These are phyloP conservation scores for Yueomyces sp. DNA, from an alignment of 805 yeast species.

Conservation along the genomic window DNA sequence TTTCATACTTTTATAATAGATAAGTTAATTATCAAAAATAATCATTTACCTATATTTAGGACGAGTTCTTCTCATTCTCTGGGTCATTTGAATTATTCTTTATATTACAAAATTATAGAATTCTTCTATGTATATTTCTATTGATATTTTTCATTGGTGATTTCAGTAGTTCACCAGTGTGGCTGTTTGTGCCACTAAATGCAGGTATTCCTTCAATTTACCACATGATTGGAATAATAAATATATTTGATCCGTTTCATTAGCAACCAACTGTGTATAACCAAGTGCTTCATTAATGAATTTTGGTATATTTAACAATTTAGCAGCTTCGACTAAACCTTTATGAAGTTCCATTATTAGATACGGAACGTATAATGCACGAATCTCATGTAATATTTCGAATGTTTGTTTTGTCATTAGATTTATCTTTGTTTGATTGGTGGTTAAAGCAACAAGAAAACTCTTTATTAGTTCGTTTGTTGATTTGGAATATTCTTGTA, in stretches of 20 bases:
- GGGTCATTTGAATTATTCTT: no score
- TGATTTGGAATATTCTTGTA: conserved; percentile 14
- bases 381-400: conserved; percentile 36
- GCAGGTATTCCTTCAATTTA: conserved; percentile 39
- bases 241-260: conserved; percentile 50
- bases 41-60: no score
- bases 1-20: no score
- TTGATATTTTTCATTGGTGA: no score
- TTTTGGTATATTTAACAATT: conserved; percentile 23
- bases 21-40: no score
- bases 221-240: conserved; percentile 46
- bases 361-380: conserved; percentile 62
- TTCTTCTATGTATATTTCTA: no score
- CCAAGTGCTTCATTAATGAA: conserved; percentile 45
- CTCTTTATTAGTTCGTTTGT: conserved; percentile 17
- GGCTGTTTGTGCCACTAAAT: conserved; percentile 41
- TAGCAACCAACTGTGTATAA: conserved; percentile 51
- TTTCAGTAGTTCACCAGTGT: conserved; percentile 18
- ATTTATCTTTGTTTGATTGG: conserved; percentile 3
- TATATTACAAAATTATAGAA: no score
- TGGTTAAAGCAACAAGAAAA: conserved; percentile 22
- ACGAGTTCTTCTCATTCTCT: no score
- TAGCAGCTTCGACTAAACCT: conserved; percentile 33
- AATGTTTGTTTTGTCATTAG: conserved; percentile 18
- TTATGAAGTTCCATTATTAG: conserved; percentile 54